Evolutionary conservation across 2,329 filamentous ascomycete species (phyloP).

Genomic region (Colletotrichum somersetense): DNA sequence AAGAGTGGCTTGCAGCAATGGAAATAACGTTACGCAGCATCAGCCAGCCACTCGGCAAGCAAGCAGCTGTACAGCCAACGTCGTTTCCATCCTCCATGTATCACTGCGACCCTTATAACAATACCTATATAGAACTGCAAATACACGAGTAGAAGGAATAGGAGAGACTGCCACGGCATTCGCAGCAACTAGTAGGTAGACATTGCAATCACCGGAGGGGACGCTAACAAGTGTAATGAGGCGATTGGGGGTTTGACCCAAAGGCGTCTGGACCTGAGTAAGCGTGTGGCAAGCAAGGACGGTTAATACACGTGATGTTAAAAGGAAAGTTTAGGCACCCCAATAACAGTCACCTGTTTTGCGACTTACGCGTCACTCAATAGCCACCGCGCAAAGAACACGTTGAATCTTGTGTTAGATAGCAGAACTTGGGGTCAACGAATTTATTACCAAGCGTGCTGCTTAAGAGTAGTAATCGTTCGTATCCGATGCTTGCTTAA

Average conservation of each 20-base stretch:
- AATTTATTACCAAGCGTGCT: not conserved
- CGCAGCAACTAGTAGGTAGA: too few species aligned
- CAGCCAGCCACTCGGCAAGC: not conserved
- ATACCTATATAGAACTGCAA: not conserved
- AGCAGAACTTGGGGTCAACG: not conserved
- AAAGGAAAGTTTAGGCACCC: not conserved
- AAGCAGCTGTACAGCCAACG: too few species aligned
- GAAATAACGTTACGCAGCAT: too few species aligned
- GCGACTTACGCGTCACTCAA: not conserved
- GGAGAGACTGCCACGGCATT: not conserved
- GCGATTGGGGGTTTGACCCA: not conserved
- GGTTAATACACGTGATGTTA: not conserved
- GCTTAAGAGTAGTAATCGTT: conserved; percentile 13
- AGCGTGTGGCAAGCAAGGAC: not conserved
- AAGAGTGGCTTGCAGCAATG: not conserved
- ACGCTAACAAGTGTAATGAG: not conserved
- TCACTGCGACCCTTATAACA: not conserved
- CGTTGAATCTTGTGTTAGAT: not conserved
- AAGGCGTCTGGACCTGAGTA: not conserved
- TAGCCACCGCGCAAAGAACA: not conserved
- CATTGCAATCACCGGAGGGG: not conserved
- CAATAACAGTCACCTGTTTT: not conserved
- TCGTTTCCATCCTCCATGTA: not conserved
- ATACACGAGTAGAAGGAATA: not conserved
- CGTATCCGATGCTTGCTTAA: conserved; percentile 8